These are phyloP conservation scores for Zoysia pacifica DNA, from an alignment of 176 grass and related monocot genomes.

Conservation along the genomic window DNA sequence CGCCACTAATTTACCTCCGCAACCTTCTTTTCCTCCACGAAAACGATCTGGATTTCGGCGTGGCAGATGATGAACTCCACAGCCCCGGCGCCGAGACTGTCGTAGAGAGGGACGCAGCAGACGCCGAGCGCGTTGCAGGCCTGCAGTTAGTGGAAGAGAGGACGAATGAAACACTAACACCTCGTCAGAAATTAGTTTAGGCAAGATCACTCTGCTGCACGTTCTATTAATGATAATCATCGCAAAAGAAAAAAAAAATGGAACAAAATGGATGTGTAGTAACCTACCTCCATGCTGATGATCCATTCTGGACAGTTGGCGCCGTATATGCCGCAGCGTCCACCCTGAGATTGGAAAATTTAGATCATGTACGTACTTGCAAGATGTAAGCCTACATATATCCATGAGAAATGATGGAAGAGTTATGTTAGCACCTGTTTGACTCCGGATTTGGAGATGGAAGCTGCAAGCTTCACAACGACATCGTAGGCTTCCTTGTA, in stretches of 20 bases:
- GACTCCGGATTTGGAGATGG: conserved; percentile 64
- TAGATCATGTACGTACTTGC: neutral
- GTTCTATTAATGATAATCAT: neutral
- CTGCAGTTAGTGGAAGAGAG: conserved; percentile 19
- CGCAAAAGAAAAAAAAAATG: neutral
- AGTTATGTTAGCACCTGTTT: conserved; percentile 45
- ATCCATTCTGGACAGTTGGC: conserved; percentile 89
- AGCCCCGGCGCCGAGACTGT: conserved; percentile 80
- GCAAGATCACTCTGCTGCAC: neutral
- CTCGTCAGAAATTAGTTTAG: neutral
- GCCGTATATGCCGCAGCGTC: conserved; percentile 72
- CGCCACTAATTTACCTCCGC: conserved; percentile 49
- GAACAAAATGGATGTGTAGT: neutral
- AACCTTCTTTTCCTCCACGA: conserved; percentile 85
- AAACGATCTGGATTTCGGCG: conserved; percentile 72
- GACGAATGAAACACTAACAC: neutral
- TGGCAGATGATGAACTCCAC: conserved; percentile 90
- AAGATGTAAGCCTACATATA: too few species aligned
- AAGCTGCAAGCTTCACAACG: conserved; percentile 61
- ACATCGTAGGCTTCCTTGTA: conserved; percentile 68
- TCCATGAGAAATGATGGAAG: neutral
- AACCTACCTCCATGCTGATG: conserved; percentile 71
- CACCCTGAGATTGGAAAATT: conserved; percentile 47
- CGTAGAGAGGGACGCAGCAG: conserved; percentile 84
- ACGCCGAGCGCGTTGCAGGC: conserved; percentile 91